Evolutionary conservation across 176 grass and related monocot genomes (phyloP).

Genomic region (Carex myosuroides): DNA sequence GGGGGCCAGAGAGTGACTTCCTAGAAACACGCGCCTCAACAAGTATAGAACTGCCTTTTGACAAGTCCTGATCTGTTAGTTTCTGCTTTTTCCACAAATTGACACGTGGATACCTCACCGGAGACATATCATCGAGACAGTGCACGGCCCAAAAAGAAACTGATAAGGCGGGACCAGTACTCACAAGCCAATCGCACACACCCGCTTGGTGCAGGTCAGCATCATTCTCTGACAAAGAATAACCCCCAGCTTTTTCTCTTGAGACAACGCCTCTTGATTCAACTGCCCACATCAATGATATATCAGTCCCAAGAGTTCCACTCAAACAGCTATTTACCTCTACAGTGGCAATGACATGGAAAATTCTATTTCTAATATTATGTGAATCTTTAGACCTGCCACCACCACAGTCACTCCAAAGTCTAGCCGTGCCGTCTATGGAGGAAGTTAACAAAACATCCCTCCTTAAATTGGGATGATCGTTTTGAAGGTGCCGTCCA

Average conservation of each 20-base stretch:
- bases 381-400: constrained; percentile 36
- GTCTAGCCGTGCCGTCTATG: constrained; percentile 63
- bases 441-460: constrained; percentile 83
- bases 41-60: constrained; percentile 36
- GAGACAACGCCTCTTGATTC: constrained; percentile 43
- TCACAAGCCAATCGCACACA: constrained; percentile 87
- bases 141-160: constrained; percentile 70
- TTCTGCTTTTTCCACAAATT: constrained; percentile 67
- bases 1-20: constrained; percentile 50
- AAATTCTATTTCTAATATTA: constrained; percentile 31
- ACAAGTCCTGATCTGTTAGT: constrained; percentile 25
- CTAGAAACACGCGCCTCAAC: constrained; percentile 54
- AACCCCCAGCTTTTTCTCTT: constrained; percentile 39
- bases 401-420: constrained; percentile 66
- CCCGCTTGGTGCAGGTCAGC: constrained; percentile 36
- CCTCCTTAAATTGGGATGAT: constrained; percentile 35
- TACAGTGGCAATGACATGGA: constrained; percentile 62
- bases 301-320: constrained; percentile 63
- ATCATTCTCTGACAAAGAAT: constrained; percentile 43
- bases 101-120: constrained; percentile 62
- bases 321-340: constrained; percentile 69
- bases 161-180: constrained; percentile 44
- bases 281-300: constrained; percentile 63
- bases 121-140: constrained; percentile 84
- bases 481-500: constrained; percentile 6